Evolutionary conservation across 345 rosid species (phyloP).

Genomic region (Ceriops zippeliana): DNA sequence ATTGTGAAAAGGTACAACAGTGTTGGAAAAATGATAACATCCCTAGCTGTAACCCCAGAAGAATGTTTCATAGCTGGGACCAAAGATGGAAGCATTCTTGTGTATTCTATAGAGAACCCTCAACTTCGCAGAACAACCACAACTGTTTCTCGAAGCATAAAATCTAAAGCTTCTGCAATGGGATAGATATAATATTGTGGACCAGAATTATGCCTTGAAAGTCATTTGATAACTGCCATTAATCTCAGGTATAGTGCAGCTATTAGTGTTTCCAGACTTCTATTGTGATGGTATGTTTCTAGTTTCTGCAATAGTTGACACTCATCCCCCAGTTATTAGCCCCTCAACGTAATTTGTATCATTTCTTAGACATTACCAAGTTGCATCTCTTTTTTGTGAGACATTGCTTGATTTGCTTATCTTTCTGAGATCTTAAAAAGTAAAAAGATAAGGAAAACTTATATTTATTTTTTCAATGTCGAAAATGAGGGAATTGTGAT

Average conservation of each 20-base stretch:
- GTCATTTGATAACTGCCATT: conserved; percentile 8
- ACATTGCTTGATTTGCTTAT: no score
- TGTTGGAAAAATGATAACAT: conserved; percentile 75
- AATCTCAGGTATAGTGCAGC: conserved; percentile 31
- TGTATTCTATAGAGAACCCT: conserved; percentile 82
- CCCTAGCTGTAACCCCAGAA: conserved; percentile 76
- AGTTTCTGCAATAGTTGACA: background rate
- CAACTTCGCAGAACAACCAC: conserved; percentile 50
- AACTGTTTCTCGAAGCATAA: conserved; percentile 43
- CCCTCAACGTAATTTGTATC: no score
- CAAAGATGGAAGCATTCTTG: conserved; percentile 88
- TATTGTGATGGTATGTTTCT: background rate
- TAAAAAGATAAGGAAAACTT: no score
- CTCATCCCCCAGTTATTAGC: no score
- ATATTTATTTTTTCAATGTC: no score
- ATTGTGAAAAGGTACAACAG: conserved; percentile 68
- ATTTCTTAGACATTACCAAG: no score
- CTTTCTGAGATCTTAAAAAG: no score
- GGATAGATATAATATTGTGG: conserved; percentile 30
- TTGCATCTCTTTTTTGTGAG: no score
- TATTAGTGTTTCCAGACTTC: background rate
- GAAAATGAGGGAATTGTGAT: no score
- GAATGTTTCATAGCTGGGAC: conserved; percentile 96
- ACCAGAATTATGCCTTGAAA: conserved; percentile 10
- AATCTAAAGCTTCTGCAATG: conserved; percentile 39